Base-by-base conservation (phyloP, 306 rosid species). In the Gastrolobium villosum region DNA sequence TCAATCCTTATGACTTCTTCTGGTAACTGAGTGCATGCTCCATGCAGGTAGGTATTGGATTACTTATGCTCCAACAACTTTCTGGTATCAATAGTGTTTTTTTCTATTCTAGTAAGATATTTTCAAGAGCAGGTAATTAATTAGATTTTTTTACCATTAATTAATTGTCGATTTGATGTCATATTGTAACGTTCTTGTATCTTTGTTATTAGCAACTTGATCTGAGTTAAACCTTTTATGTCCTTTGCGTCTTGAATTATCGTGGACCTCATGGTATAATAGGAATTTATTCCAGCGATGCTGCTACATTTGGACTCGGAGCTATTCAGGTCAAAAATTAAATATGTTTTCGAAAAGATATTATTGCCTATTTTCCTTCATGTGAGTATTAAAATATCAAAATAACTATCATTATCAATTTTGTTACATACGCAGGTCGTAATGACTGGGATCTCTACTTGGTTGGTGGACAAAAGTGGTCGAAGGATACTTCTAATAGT, bases 21-120 rank as follows among this genome's bases (percentile, higher is more conserved):
- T 20, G 26, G 26, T 20, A 20, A 20, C 26, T 20, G 26, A 20
- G 26, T 20, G 26, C 26, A 71, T 82, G 78, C 86, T 11, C 41
- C 49, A 8, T 75, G 83, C 82, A 92, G 94, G 76, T 92, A 32
- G 90, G 94, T 45, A 75, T 89, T 70, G 94, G 91, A 74, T 80
- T 90, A 63, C 96, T 89, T 52, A 48, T 90, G 72, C 88, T 92
- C 7, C 96, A 92, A 65, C 96, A 92, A 72, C 88, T 90, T 30
- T 63, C 86, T 76, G 97, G 96, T 60, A 89, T 90, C 78, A 90
- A 90, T 69, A 92, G 86, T 1, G 92, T 92, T 53, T 75, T 92
- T 31, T 86, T 89, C 92, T 90, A 92, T 73, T 78, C 97, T 28
- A 87, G 92, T 60, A 84, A 79, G 72, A 92, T 92, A 76, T 92